Conservation (phyloP, 2,329 filamentous ascomycete species). For the Chaetomium globosum region DNA sequence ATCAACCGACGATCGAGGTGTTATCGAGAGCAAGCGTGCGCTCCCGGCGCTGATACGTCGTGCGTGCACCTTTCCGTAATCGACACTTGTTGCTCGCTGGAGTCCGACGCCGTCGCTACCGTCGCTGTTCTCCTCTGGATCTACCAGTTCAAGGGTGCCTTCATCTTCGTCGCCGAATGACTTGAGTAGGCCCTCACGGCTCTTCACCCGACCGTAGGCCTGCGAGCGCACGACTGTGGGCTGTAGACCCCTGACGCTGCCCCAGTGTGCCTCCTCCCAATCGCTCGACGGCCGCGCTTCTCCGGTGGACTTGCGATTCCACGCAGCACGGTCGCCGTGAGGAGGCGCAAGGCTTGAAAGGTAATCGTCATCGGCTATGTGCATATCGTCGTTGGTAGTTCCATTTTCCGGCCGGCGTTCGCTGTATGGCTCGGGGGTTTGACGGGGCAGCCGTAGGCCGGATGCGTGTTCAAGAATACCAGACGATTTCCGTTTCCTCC, state of each 20-base stretch:
- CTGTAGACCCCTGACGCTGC: slow-evolving; percentile 52
- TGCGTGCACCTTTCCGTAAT: slow-evolving; percentile 65
- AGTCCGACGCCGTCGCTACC: slow-evolving; percentile 46
- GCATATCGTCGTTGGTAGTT: slow-evolving; percentile 65
- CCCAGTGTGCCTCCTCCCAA: slow-evolving; percentile 56
- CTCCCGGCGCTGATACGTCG: slow-evolving; percentile 77
- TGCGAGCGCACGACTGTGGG: slow-evolving; percentile 63
- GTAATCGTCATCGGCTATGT: slow-evolving; percentile 72
- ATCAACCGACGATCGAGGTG: slow-evolving; percentile 58
- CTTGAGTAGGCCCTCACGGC: slow-evolving; percentile 56
- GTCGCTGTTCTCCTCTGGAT: slow-evolving; percentile 29
- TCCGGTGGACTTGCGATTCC: slow-evolving; percentile 50
- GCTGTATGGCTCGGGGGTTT: slow-evolving; percentile 46
- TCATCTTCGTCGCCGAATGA: slow-evolving; percentile 45
- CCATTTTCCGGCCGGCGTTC: slow-evolving; percentile 48
- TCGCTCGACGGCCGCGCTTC: slow-evolving; percentile 62
- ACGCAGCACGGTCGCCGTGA: slow-evolving; percentile 35
- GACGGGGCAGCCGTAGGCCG: slow-evolving; percentile 40
- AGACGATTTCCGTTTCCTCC: slow-evolving; percentile 48
- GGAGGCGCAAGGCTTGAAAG: slow-evolving; percentile 56
- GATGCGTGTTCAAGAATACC: slow-evolving; percentile 40
- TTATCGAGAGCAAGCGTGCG: slow-evolving; percentile 71
- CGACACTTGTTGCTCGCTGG: slow-evolving; percentile 71
- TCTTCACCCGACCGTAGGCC: slow-evolving; percentile 52
- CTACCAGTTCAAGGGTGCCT: slow-evolving; percentile 23